phyloP scores from a whole-genome alignment of 805 yeast genomes.

The Candida nitratophila region DNA sequence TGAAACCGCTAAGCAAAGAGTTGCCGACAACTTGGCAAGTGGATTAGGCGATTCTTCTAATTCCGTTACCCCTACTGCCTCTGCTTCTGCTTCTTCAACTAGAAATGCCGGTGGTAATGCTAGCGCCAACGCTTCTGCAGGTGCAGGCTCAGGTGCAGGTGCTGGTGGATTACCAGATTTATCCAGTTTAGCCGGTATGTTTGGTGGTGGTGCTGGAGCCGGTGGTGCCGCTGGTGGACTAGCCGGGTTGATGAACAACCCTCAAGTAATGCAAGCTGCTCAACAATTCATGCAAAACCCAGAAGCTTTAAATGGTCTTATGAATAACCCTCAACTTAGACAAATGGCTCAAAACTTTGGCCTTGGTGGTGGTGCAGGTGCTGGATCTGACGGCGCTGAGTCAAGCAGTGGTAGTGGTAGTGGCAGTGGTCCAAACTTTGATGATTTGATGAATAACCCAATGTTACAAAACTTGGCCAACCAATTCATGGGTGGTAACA shows the following conservation, averaged over 20 bases:
- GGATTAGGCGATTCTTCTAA: conserved; percentile 26
- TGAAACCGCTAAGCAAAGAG: conserved; percentile 87
- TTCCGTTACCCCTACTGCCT: too few species aligned
- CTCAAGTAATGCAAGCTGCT: conserved; percentile 88
- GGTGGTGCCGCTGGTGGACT: conserved; percentile 44
- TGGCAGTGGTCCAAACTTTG: conserved; percentile 42
- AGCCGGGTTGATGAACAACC: conserved; percentile 72
- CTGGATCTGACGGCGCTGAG: conserved; percentile 8
- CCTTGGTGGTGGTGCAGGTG: conserved; percentile 48
- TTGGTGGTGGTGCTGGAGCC: conserved; percentile 60
- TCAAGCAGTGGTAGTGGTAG: too few species aligned
- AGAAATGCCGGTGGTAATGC: conserved; percentile 13
- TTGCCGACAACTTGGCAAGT: conserved; percentile 61
- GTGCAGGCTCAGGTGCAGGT: conserved; percentile 45
- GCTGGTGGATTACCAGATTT: conserved; percentile 64
- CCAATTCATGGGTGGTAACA: conserved; percentile 53
- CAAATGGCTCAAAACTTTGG: conserved; percentile 80
- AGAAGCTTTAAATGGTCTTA: conserved; percentile 58
- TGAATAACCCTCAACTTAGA: conserved; percentile 74
- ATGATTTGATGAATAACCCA: conserved; percentile 76
- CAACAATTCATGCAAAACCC: conserved; percentile 86
- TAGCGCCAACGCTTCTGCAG: too few species aligned
- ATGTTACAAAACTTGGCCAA: conserved; percentile 65
- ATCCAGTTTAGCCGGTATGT: conserved; percentile 47
- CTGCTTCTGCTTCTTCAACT: conserved; percentile 11